Evolutionary conservation across 306 rosid species (phyloP).

Genomic region (Betula pendula): DNA sequence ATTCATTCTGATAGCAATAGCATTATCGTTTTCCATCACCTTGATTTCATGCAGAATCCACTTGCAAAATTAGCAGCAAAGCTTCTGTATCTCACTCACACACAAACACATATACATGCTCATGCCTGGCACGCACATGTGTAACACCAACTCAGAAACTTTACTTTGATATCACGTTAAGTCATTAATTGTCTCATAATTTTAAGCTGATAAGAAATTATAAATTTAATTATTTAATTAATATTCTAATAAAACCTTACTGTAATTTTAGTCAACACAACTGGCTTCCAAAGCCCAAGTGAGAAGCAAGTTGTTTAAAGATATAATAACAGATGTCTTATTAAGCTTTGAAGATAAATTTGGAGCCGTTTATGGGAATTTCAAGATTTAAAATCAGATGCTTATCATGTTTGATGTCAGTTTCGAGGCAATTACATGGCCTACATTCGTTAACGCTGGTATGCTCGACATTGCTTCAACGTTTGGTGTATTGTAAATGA

Average conservation of each 20-base stretch:
- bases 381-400: not conserved
- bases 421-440: not conserved
- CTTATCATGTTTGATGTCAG: not conserved
- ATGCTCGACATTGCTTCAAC: not conserved
- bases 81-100: not conserved
- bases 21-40: not conserved
- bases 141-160: no score
- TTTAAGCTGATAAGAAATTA: no score
- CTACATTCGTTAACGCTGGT: not conserved
- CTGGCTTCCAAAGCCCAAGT: not conserved
- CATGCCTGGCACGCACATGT: no score
- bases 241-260: not conserved
- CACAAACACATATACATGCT: no score
- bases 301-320: not conserved
- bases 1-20: constrained; percentile 1
- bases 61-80: not conserved
- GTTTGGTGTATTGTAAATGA: not conserved
- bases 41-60: not conserved
- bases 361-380: not conserved
- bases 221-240: no score
- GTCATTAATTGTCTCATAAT: no score
- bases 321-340: not conserved
- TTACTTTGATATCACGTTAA: no score
- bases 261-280: not conserved
- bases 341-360: not conserved